Conservation (phyloP, 2,329 filamentous ascomycete species). For the Aaosphaeria arxii region DNA sequence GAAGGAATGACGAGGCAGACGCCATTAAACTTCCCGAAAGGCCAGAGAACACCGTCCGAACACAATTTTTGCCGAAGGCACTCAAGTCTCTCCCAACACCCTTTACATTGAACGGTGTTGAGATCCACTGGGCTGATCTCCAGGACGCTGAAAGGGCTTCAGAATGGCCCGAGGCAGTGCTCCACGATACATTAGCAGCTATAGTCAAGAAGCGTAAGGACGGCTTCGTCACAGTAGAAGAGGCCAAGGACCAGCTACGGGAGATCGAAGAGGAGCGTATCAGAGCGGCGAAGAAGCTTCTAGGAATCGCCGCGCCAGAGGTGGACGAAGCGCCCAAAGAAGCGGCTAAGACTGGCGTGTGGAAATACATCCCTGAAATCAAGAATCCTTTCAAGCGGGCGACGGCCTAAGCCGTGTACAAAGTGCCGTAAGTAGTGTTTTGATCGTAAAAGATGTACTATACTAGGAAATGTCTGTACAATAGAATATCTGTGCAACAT, state of each 20-base stretch:
- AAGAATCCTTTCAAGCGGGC: constrained; percentile 18
- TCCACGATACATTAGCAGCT: constrained; percentile 1
- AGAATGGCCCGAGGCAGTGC: neutral
- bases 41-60: neutral
- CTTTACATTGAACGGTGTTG: constrained; percentile 23
- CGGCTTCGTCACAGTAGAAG: neutral
- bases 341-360: constrained; percentile 8
- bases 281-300: neutral
- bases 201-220: neutral
- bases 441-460: neutral
- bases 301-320: neutral
- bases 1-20: neutral
- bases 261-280: neutral
- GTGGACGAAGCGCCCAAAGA: constrained; percentile 1
- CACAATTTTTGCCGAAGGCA: neutral
- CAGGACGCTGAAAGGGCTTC: constrained; percentile 27
- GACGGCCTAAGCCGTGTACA: constrained; percentile 2
- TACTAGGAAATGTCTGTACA: no score
- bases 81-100: constrained; percentile 10
- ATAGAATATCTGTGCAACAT: no score
- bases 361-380: constrained; percentile 8
- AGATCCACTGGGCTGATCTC: constrained; percentile 32
- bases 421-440: neutral
- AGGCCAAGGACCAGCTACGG: neutral
- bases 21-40: neutral